Conservation (phyloP, 75 land plant genomes). For the Cunninghamia lanceolata region DNA sequence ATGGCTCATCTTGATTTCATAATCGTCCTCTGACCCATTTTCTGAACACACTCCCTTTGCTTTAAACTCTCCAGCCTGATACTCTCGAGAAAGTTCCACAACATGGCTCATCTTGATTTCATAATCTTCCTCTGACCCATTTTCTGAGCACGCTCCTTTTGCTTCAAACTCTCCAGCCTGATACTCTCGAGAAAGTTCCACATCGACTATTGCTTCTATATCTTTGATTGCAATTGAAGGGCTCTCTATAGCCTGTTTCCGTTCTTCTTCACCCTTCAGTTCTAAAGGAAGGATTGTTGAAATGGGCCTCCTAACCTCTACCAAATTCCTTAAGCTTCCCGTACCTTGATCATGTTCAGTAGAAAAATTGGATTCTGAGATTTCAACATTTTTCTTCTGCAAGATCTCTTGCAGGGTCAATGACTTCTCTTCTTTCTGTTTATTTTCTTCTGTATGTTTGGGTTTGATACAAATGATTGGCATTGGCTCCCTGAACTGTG, state of each 20-base stretch:
- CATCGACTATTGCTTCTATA: background rate
- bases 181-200: background rate
- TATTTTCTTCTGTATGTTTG: conserved; percentile 4
- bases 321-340: background rate
- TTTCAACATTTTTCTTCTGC: background rate
- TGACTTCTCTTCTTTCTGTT: background rate
- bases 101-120: conserved; percentile 2
- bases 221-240: too few species aligned
- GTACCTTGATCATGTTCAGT: background rate
- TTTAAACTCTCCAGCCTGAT: background rate
- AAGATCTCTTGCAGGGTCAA: background rate
- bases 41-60: conserved; percentile 3
- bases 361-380: conserved; percentile 10
- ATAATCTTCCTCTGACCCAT: background rate
- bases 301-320: background rate
- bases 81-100: background rate
- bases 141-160: background rate
- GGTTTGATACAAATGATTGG: conserved; percentile 5
- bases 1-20: background rate
- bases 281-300: background rate
- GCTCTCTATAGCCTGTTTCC: background rate
- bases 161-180: background rate
- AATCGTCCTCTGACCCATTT: background rate
- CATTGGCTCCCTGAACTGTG: background rate
- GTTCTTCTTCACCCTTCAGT: background rate